A percentile compares a stretch with the other conserved stretches of the same genome.
Conservation (phyloP, 148 eudicot genomes). For the Suaeda aralocaspica region DNA sequence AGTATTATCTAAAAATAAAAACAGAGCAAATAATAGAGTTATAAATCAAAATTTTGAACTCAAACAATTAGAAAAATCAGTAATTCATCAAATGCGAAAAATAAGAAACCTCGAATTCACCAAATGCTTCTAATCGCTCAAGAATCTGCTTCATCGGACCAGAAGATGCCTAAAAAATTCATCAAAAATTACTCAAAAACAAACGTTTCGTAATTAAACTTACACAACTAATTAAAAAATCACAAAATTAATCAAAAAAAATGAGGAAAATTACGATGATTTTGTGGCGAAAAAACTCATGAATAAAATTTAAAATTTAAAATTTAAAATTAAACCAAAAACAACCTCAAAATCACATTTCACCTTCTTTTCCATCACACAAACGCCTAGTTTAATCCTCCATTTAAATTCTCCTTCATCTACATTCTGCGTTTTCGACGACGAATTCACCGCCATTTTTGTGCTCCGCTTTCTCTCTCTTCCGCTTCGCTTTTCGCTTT, state of each 20-base stretch:
- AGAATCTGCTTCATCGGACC: slow-evolving; percentile 90
- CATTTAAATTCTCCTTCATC: slow-evolving; percentile 15
- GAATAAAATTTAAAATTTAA: too few species aligned
- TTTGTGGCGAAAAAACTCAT: slow-evolving; percentile 20
- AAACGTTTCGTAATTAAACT: slow-evolving; percentile 15
- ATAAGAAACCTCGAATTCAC: slow-evolving; percentile 80
- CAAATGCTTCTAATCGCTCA: slow-evolving; percentile 75
- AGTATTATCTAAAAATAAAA: slow-evolving; percentile 46
- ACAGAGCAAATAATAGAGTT: too few species aligned
- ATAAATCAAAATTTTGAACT: too few species aligned
- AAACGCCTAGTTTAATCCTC: slow-evolving; percentile 79
- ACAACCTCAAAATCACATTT: slow-evolving; percentile 97
- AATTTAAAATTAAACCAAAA: slow-evolving; percentile 29
- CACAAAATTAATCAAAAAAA: background rate
- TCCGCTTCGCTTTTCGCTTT: too few species aligned
- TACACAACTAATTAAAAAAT: too few species aligned
- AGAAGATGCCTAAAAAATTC: slow-evolving; percentile 54
- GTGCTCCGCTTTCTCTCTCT: slow-evolving; percentile 23
- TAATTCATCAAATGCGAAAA: background rate
- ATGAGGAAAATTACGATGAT: too few species aligned
- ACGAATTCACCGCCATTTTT: slow-evolving; percentile 16
- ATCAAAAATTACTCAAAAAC: background rate
- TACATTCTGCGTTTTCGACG: slow-evolving; percentile 6
- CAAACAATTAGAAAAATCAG: too few species aligned
- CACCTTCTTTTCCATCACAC: slow-evolving; percentile 99